Percentiles rank a stretch among this genome's conserved stretches.
Evolutionary conservation across 257 asterid genomes (phyloP).

Genomic region (Solanum sitiens): DNA sequence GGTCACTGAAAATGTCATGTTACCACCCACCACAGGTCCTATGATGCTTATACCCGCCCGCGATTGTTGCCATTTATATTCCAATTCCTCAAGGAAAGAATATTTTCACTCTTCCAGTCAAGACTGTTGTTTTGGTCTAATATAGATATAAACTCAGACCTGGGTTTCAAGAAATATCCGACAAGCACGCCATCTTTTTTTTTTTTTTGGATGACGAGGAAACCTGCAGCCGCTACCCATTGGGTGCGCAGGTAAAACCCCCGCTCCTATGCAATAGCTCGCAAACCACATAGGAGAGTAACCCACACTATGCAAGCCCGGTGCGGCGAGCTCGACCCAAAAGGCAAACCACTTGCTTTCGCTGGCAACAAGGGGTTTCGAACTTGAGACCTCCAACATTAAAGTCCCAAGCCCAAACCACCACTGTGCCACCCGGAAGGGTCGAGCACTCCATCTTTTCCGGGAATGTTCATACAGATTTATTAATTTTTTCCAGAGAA

Average conservation of each 20-base stretch:
- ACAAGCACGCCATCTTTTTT: neutral
- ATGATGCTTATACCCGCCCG: conserved; percentile 4
- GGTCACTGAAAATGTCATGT: neutral
- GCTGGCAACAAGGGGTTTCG: too few relatives aligned
- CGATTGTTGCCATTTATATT: conserved; percentile 11
- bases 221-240: too few relatives aligned
- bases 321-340: too few relatives aligned
- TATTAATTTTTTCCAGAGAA: neutral
- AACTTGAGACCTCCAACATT: too few relatives aligned
- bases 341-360: too few relatives aligned
- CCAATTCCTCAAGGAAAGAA: neutral
- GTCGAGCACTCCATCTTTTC: neutral
- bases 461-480: neutral
- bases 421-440: too few relatives aligned
- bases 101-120: neutral
- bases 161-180: neutral
- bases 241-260: too few relatives aligned
- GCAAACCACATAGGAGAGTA: too few relatives aligned
- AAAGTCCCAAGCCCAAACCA: too few relatives aligned
- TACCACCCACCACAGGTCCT: neutral
- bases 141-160: neutral
- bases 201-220: too few relatives aligned
- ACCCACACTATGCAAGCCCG: too few relatives aligned
- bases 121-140: neutral
- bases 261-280: too few relatives aligned